Percentiles rank a stretch among this genome's conserved stretches.
These are phyloP conservation scores for Cutaneotrichosporon curvatum DNA, from an alignment of 1,284 basidiomycete species.

Conservation along the genomic window DNA sequence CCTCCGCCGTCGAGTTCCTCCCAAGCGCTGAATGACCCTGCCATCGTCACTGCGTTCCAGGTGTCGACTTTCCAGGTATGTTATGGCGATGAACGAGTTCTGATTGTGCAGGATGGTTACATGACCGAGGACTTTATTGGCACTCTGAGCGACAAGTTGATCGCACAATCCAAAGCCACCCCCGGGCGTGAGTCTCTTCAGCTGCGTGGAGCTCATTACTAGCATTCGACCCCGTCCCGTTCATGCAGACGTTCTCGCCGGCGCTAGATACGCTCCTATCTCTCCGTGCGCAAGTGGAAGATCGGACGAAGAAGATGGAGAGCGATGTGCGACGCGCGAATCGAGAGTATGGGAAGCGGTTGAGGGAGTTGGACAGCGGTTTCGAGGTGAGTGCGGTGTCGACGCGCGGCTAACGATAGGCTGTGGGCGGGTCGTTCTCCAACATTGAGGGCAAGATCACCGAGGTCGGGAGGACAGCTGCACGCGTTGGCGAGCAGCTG, in stretches of 20 bases:
- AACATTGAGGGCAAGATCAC: slow-evolving; percentile 81
- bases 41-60: slow-evolving; percentile 58
- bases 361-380: slow-evolving; percentile 81
- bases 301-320: slow-evolving; percentile 83
- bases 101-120: slow-evolving; percentile 64
- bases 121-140: slow-evolving; percentile 85
- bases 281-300: slow-evolving; percentile 78
- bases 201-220: slow-evolving; percentile 2
- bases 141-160: slow-evolving; percentile 74
- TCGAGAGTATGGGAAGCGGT: slow-evolving; percentile 86
- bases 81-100: neutral
- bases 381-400: slow-evolving; percentile 60
- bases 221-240: slow-evolving; percentile 93
- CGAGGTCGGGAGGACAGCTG: slow-evolving; percentile 87
- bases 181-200: slow-evolving; percentile 61
- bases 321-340: slow-evolving; percentile 84
- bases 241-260: slow-evolving; percentile 83
- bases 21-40: slow-evolving; percentile 47
- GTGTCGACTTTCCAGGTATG: slow-evolving; percentile 61
- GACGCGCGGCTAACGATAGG: slow-evolving; percentile 48
- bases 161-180: slow-evolving; percentile 69
- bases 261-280: slow-evolving; percentile 79
- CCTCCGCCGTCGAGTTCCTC: neutral
- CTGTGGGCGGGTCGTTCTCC: slow-evolving; percentile 71
- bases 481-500: slow-evolving; percentile 93